Base-by-base conservation (phyloP, 495 filamentous ascomycete species). In the Bathelium albidoporum region DNA sequence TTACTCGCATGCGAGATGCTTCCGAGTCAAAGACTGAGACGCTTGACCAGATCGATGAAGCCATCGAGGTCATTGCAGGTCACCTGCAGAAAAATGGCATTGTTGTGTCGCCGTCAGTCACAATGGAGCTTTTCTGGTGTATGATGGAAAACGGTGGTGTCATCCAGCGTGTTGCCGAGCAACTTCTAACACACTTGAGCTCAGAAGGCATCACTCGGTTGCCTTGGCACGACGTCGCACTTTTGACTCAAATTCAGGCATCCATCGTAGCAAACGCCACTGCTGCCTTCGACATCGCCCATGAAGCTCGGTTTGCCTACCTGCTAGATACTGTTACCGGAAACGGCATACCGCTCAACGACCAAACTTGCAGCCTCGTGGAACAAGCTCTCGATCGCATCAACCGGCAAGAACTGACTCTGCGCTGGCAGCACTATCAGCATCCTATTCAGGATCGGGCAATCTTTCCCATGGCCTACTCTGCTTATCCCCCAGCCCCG, bases 11-110 rank as follows among this genome's bases (percentile, higher is more conserved):
- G 65, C 86, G 89, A 63, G 81, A 82, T 53, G 69, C 77, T 43
- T 61, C 68, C 28, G 77, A 58, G 59, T 71, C 68, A 61, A 69
- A 71, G 10, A 62, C 69, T 20, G 83, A 86, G 60, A 71, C 86
- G 59, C 74, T 81, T 32, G 90, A 93, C 66, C 86, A 91, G 74
- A 87, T 96, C 58, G 93, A 95, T 68, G 93, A 97, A 71, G 89
- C 85, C 20, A 79, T 89, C 60, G 87, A 93, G 68, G 87, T 95
- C 67, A 83, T 96, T 59, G 82, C 80, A 58, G 76, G 74, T 14
- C 77, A 83, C 63, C 73, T 87, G 60, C 72, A 78, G 43, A 78
- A 78, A 69, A 76, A 75, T 55, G 74, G 71, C 45, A 73, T 78
- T 59, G 66, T 79, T n/a, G 73, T 82, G 49, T 79, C 82, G 7